Base-by-base conservation (phyloP, 2,329 filamentous ascomycete species). In the Monosporascus sp. region DNA sequence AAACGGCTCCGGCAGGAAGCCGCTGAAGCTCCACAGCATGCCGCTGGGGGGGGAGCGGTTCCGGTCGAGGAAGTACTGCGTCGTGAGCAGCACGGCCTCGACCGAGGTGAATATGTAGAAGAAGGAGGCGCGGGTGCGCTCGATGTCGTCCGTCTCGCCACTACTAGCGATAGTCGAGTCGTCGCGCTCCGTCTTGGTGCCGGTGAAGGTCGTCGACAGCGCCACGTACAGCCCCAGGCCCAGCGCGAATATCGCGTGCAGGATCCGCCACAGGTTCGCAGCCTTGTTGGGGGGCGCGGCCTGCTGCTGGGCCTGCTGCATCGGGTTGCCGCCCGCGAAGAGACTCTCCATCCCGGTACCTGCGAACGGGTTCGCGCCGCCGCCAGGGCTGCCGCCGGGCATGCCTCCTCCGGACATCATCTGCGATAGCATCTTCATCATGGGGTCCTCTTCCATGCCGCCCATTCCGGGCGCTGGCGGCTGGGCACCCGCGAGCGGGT, bases 91-190 rank as follows among this genome's bases (percentile, higher is more conserved):
- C 51, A 89, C 67, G 11, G 89, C 78, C 72, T 94, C 88, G 35
- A 83, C 85, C 0, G 88, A 90, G 6, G 88, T 86, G 66, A 93
- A 94, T n/a, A 88, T 79, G 75, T 85, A 90, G 70, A 93, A 91
- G 70, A 91, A 86, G 56, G 78, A 77, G 46, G 74, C 74, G 41
- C 75, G 66, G 37, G 70, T 65, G 52, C 67, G 65, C 50, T 69
- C 68, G 51, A 73, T 60, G 52, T 66, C 57, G 54, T 63, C 52
- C 38, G 57, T 37, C 56, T 56, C 57, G 20, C 56, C 52, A 31
- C 63, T 61, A 48, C 71, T 70, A 17, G 70, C 67, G 31, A 74
- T 69, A 2, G 63, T 65, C 7, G 70, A 66, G 22, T 62, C 57
- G 52, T 82, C 78, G 31, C 88, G 81, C 63, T 84, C 80, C 7